These are phyloP conservation scores for Hirsutella rhossiliensis DNA, from an alignment of 2,329 filamentous ascomycete genomes.

Conservation along the genomic window DNA sequence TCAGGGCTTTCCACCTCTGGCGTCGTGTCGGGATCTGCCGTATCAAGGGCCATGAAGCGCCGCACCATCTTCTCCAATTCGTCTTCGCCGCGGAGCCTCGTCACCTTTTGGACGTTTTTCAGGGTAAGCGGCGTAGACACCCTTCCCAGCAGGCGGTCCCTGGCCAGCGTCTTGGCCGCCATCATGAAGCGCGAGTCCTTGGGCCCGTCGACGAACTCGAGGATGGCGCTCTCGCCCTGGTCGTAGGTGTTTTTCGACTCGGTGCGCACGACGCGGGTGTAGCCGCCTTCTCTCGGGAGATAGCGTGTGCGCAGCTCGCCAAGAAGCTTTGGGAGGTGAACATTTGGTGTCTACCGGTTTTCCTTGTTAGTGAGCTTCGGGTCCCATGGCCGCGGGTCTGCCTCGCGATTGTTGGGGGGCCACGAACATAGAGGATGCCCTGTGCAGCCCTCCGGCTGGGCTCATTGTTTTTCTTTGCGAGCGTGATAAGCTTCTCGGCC, in stretches of 20 bases:
- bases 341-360: constrained; percentile 46
- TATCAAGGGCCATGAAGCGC: constrained; percentile 20
- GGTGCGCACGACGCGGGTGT: constrained; percentile 87
- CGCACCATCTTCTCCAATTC: constrained; percentile 56
- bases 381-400: too few relatives aligned
- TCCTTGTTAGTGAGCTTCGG: neutral
- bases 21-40: constrained; percentile 6
- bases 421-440: constrained; percentile 72
- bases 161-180: constrained; percentile 74
- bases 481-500: constrained; percentile 86
- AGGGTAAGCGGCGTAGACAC: constrained; percentile 58
- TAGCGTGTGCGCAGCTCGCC: constrained; percentile 73
- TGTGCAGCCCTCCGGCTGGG: constrained; percentile 64
- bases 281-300: constrained; percentile 68
- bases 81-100: constrained; percentile 58
- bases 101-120: constrained; percentile 75
- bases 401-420: neutral
- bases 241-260: constrained; percentile 76
- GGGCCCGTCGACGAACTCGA: constrained; percentile 90
- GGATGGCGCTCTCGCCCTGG: constrained; percentile 78
- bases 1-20: constrained; percentile 5
- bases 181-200: constrained; percentile 90
- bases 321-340: constrained; percentile 77
- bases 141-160: constrained; percentile 42
- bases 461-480: constrained; percentile 87